These are phyloP conservation scores for Penicillium subrubescens DNA, from an alignment of 495 filamentous ascomycete species.

Conservation along the genomic window DNA sequence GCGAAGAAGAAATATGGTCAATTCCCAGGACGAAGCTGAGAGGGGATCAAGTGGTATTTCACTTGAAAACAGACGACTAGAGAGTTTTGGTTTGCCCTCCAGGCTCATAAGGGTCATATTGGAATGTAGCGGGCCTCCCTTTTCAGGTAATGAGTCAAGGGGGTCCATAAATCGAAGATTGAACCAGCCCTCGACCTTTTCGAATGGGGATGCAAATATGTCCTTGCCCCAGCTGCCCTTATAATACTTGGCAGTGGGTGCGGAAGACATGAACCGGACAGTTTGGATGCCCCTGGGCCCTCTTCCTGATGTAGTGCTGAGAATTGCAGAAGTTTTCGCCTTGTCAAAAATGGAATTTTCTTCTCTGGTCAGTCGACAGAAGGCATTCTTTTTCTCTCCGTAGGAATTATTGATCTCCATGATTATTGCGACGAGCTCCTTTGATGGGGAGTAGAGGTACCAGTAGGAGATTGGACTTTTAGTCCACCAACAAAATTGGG, in stretches of 20 bases:
- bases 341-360: not conserved
- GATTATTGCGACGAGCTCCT: slow-evolving; percentile 63
- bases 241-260: slow-evolving; percentile 15
- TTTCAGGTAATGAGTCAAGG: not conserved
- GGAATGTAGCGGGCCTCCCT: slow-evolving; percentile 9
- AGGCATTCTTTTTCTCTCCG: slow-evolving; percentile 59
- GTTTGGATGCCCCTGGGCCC: not conserved
- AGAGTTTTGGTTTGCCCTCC: slow-evolving; percentile 5
- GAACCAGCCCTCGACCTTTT: slow-evolving; percentile 25
- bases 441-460: slow-evolving; percentile 68
- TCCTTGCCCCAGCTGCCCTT: slow-evolving; percentile 19
- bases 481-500: slow-evolving; percentile 70
- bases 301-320: not conserved
- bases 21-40: slow-evolving; percentile 3
- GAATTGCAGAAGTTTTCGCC: not conserved
- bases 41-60: slow-evolving; percentile 9
- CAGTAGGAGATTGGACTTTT: slow-evolving; percentile 82
- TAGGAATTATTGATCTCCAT: slow-evolving; percentile 81
- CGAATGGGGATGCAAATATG: slow-evolving; percentile 29
- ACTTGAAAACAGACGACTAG: slow-evolving; percentile 16
- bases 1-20: not conserved
- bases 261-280: slow-evolving; percentile 14
- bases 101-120: slow-evolving; percentile 5
- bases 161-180: slow-evolving; percentile 7
- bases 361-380: slow-evolving; percentile 17